Evolutionary conservation across 2,329 filamentous ascomycete species (phyloP).

Genomic region (Fusarium sp.): DNA sequence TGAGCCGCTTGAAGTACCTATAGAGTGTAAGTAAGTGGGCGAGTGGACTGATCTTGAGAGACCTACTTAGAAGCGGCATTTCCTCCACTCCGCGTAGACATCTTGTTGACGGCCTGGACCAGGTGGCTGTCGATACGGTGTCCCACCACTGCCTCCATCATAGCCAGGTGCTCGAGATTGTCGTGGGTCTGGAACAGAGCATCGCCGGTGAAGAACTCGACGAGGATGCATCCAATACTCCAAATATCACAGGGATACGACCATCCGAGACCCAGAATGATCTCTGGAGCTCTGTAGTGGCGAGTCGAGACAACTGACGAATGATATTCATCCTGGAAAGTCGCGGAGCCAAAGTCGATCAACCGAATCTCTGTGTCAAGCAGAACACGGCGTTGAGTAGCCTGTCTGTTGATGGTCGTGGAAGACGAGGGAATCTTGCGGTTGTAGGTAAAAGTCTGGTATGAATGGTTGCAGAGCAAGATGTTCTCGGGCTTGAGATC

Average conservation of each 20-base stretch:
- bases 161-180: conserved; percentile 75
- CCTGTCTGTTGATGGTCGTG: conserved; percentile 64
- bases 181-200: conserved; percentile 76
- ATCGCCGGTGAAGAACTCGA: conserved; percentile 75
- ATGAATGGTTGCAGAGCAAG: conserved; percentile 68
- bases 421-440: conserved; percentile 73
- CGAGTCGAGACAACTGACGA: conserved; percentile 74
- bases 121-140: conserved; percentile 65
- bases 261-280: conserved; percentile 74
- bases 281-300: conserved; percentile 74
- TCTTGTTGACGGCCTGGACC: conserved; percentile 58
- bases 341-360: conserved; percentile 76
- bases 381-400: conserved; percentile 69
- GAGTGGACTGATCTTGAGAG: neutral
- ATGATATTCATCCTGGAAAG: conserved; percentile 76
- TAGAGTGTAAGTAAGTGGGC: conserved; percentile 39
- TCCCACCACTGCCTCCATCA: conserved; percentile 75
- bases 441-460: conserved; percentile 75
- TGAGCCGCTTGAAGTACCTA: conserved; percentile 72
- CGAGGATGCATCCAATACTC: conserved; percentile 76
- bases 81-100: conserved; percentile 62
- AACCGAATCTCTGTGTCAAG: conserved; percentile 73
- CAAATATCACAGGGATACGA: conserved; percentile 76
- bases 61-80: conserved; percentile 71
- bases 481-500: conserved; percentile 76